Evolutionary conservation across 2,329 filamentous ascomycete species (phyloP).

Genomic region (Coniochaeta ligniaria): DNA sequence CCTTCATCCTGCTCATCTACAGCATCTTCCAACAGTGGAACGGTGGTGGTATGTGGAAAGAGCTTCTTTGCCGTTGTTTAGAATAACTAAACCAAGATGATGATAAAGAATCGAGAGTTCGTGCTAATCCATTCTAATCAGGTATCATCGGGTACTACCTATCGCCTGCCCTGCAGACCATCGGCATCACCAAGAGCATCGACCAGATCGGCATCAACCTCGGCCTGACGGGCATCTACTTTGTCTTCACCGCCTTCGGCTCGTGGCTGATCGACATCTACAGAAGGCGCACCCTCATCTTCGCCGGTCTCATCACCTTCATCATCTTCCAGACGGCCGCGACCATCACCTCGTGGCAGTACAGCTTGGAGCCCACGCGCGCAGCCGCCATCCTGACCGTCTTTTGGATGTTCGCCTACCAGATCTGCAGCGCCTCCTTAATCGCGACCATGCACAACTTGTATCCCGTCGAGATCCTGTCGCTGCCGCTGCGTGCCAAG

Average conservation of each 20-base stretch:
- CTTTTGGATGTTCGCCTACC: slow-evolving; percentile 40
- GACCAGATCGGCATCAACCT: slow-evolving; percentile 33
- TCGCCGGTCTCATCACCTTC: slow-evolving; percentile 32
- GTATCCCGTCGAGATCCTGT: slow-evolving; percentile 35
- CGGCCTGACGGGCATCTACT: slow-evolving; percentile 34
- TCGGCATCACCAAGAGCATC: slow-evolving; percentile 28
- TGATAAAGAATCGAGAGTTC: too few relatives aligned
- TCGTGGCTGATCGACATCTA: slow-evolving; percentile 33
- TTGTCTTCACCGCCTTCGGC: slow-evolving; percentile 35
- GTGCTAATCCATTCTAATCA: too few relatives aligned
- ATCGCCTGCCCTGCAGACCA: slow-evolving; percentile 29
- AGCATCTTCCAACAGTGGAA: slow-evolving; percentile 40
- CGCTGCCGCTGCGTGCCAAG: slow-evolving; percentile 33
- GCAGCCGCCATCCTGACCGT: slow-evolving; percentile 32
- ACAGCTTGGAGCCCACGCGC: slow-evolving; percentile 19
- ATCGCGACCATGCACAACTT: slow-evolving; percentile 41
- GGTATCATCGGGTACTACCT: slow-evolving; percentile 36
- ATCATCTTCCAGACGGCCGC: slow-evolving; percentile 34
- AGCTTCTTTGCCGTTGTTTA: too few relatives aligned
- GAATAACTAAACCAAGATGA: too few relatives aligned
- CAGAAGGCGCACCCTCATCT: slow-evolving; percentile 34
- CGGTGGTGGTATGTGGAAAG: too few relatives aligned
- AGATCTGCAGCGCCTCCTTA: slow-evolving; percentile 34
- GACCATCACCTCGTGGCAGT: slow-evolving; percentile 41
- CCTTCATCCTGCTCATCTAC: slow-evolving; percentile 35